Evolutionary conservation across 352 stramenopile genomes (phyloP).

Genomic region (Phytophthora litchii): DNA sequence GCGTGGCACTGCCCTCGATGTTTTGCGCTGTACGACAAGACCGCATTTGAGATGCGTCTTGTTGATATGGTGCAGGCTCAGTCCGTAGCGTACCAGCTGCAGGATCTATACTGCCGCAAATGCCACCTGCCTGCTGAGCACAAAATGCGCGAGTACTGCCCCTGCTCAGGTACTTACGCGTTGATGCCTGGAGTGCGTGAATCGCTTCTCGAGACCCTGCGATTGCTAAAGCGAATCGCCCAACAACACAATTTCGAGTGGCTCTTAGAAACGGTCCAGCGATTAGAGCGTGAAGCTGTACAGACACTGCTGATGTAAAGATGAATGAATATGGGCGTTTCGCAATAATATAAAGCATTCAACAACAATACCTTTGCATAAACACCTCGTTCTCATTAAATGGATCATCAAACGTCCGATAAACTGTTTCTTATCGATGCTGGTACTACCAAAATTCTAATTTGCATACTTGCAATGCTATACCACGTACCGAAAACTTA

Average conservation of each 20-base stretch:
- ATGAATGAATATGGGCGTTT: neutral
- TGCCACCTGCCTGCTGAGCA: slow-evolving; percentile 76
- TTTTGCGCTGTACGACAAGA: slow-evolving; percentile 90
- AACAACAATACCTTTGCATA: no score
- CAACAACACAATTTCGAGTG: slow-evolving; percentile 73
- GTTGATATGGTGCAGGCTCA: slow-evolving; percentile 90
- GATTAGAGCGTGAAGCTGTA: slow-evolving; percentile 44
- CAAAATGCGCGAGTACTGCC: slow-evolving; percentile 82
- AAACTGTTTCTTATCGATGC: no score
- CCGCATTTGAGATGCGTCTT: slow-evolving; percentile 90
- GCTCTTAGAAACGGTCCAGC: slow-evolving; percentile 73
- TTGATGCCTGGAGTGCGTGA: slow-evolving; percentile 40
- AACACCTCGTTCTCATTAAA: no score
- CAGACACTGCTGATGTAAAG: slow-evolving; percentile 29
- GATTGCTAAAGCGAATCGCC: slow-evolving; percentile 65
- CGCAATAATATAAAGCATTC: slow-evolving; percentile 14
- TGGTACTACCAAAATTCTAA: no score
- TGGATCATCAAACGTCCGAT: no score
- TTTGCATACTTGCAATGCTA: no score
- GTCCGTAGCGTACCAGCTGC: slow-evolving; percentile 93
- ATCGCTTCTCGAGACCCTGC: slow-evolving; percentile 62
- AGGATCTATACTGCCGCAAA: slow-evolving; percentile 88
- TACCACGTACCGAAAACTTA: no score
- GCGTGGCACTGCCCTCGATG: slow-evolving; percentile 94
- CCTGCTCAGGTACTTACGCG: slow-evolving; percentile 75